Base-by-base conservation (phyloP, 257 asterid genomes). In the Solanum chmielewskii region DNA sequence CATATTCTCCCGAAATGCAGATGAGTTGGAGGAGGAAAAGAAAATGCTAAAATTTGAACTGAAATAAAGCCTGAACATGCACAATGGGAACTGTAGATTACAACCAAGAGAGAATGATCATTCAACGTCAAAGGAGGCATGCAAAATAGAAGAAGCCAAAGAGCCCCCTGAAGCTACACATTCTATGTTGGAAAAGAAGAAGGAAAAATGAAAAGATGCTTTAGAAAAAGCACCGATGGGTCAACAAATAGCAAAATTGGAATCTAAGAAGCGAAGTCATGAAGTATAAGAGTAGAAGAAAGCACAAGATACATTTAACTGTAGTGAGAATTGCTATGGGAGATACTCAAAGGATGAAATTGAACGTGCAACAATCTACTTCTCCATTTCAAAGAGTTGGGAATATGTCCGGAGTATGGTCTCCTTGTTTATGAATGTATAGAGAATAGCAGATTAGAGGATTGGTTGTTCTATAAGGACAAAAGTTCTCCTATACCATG, bases 371-470 rank as follows among this genome's bases (percentile, higher is more conserved):
- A 97, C 99, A 29, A 88, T 92, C 49, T 76, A 91, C 89, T 97
- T 97, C 90, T 86, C 95, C 29, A 86, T 16, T n/a, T 77, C 94
- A 16, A 89, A 90, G 7, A 95, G 94, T 85, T 97, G 71, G 99
- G 99, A n/a, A 98, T 98, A 66, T 95, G 99, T 68, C 97, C 98
- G 0, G 98, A 97, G 88, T 93, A 95, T 3, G 99, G 99, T 41
- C 93, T 98, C 93, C 96, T 97, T 44, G 98, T 97, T 7, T 97
- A 97, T 45, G 99, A 95, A 92, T 93, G 91, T 91, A 93, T 95
- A 96, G 96, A 92, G 9, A 94, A 92, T 15, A 99, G 99, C 11
- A 95, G 95, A 90, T 90, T 97, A 90, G 99, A 97, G 83, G 99
- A 95, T 90, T 86, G 96, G 83, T 93, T 97, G 52, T 90, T 87